Percentiles rank a stretch among this genome's conserved stretches.
Conservation (phyloP, 2,329 filamentous ascomycete genomes). For the Colletotrichum endophyticum region DNA sequence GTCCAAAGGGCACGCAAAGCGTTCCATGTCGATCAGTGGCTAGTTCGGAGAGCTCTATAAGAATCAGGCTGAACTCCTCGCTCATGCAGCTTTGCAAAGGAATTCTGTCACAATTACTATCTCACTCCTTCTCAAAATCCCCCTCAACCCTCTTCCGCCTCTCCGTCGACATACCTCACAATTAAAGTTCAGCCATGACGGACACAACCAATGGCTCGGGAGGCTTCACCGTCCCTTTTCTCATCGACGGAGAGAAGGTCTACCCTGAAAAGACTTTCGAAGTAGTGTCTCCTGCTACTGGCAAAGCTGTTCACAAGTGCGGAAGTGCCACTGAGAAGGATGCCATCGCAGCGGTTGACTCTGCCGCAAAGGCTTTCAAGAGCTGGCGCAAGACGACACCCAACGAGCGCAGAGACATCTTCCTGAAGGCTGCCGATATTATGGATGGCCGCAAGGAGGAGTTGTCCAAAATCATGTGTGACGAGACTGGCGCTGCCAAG, state of each 20-base stretch:
- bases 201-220: not conserved
- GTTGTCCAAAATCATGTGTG: slow-evolving; percentile 56
- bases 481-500: slow-evolving; percentile 35
- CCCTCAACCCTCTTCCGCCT: not conserved
- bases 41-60: not conserved
- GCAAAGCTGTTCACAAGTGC: slow-evolving; percentile 57
- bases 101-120: not conserved
- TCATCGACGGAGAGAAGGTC: slow-evolving; percentile 50
- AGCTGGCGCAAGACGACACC: slow-evolving; percentile 67
- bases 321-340: slow-evolving; percentile 58
- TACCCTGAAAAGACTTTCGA: slow-evolving; percentile 53
- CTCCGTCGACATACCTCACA: not conserved
- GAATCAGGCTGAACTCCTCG: not conserved
- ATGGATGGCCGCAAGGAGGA: slow-evolving; percentile 59
- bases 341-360: slow-evolving; percentile 52
- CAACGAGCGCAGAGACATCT: slow-evolving; percentile 61
- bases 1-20: not conserved
- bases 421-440: slow-evolving; percentile 66
- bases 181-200: slow-evolving; percentile 1
- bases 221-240: slow-evolving; percentile 38
- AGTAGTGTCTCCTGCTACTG: slow-evolving; percentile 61
- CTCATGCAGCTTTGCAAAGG: not conserved
- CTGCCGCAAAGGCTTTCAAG: slow-evolving; percentile 64
- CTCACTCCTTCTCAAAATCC: not conserved
- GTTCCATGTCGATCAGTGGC: not conserved